These are phyloP conservation scores for Paramecium octaurelia DNA, from an alignment of 73 alveolate species.

Conservation along the genomic window DNA sequence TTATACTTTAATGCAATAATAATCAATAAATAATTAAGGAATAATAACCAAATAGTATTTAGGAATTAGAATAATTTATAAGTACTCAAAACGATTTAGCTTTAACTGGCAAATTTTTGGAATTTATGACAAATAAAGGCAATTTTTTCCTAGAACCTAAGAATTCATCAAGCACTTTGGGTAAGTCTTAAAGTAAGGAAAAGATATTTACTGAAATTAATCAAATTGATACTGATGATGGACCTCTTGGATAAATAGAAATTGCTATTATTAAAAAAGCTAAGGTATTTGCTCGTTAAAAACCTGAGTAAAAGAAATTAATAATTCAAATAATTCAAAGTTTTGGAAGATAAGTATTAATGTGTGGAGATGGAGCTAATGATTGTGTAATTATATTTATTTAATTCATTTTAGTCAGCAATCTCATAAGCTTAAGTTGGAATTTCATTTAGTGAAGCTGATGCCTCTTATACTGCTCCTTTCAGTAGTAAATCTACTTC, in stretches of 20 bases:
- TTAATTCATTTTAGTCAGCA: slow-evolving; percentile 11
- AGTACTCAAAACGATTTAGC: background rate
- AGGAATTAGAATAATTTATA: background rate
- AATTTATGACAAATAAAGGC: background rate
- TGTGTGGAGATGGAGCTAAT: slow-evolving; percentile 84
- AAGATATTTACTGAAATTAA: background rate
- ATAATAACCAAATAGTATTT: background rate
- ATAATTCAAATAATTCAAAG: background rate
- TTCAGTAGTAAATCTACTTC: slow-evolving; percentile 42
- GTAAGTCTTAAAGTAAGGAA: background rate
- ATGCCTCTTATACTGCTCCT: slow-evolving; percentile 62
- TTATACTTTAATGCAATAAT: background rate
- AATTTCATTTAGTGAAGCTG: slow-evolving; percentile 57
- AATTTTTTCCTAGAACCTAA: background rate
- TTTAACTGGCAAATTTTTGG: slow-evolving; percentile 36
- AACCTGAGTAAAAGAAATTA: slow-evolving; percentile 32
- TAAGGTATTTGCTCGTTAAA: slow-evolving; percentile 21
- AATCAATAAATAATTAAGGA: background rate
- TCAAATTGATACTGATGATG: background rate
- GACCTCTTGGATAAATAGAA: background rate
- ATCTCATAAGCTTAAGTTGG: slow-evolving; percentile 56
- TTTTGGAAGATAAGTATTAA: slow-evolving; percentile 14
- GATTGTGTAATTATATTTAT: slow-evolving; percentile 64
- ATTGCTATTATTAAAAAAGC: background rate
- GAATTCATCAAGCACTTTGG: background rate